A percentile compares a stretch with the other conserved stretches of the same genome.
phyloP scores from a whole-genome alignment of 768 basidiomycete genomes.

The Auriscalpium vulgare region DNA sequence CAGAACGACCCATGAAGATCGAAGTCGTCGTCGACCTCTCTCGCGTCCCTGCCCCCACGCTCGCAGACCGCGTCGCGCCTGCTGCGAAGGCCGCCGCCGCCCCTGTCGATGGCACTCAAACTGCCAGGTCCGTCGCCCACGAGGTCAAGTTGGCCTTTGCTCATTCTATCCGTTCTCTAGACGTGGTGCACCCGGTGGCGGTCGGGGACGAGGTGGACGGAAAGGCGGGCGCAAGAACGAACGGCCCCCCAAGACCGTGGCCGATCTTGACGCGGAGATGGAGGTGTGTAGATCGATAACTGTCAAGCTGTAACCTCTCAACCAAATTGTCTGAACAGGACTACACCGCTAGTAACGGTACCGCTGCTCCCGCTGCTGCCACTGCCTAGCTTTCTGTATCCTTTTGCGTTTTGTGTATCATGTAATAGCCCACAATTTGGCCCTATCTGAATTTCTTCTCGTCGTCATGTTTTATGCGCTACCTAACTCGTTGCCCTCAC shows the following conservation, averaged over 20 bases:
- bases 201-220: slow-evolving; percentile 38
- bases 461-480: slow-evolving; percentile 1
- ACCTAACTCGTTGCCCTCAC: background rate
- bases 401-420: slow-evolving; percentile 10
- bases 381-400: slow-evolving; percentile 9
- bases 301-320: background rate
- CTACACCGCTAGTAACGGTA: slow-evolving; percentile 52
- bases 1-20: slow-evolving; percentile 98
- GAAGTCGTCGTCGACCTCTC: slow-evolving; percentile 92
- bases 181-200: slow-evolving; percentile 7
- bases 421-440: slow-evolving; percentile 8
- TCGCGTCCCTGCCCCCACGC: slow-evolving; percentile 48
- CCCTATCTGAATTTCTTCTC: slow-evolving; percentile 1
- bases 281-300: slow-evolving; percentile 47
- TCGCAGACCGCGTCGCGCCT: slow-evolving; percentile 83
- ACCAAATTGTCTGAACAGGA: slow-evolving; percentile 35
- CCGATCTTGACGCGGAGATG: slow-evolving; percentile 97
- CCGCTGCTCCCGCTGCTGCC: slow-evolving; percentile 29
- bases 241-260: slow-evolving; percentile 71
- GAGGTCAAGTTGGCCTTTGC: slow-evolving; percentile 4
- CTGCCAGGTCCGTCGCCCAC: slow-evolving; percentile 27
- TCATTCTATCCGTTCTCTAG: background rate
- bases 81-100: slow-evolving; percentile 37
- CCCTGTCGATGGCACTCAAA: slow-evolving; percentile 22
- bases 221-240: slow-evolving; percentile 41